Percentiles rank a stretch among this genome's conserved stretches.
These are phyloP conservation scores for Selaginella moellendorffii DNA, from an alignment of 75 land plant species.

Conservation along the genomic window DNA sequence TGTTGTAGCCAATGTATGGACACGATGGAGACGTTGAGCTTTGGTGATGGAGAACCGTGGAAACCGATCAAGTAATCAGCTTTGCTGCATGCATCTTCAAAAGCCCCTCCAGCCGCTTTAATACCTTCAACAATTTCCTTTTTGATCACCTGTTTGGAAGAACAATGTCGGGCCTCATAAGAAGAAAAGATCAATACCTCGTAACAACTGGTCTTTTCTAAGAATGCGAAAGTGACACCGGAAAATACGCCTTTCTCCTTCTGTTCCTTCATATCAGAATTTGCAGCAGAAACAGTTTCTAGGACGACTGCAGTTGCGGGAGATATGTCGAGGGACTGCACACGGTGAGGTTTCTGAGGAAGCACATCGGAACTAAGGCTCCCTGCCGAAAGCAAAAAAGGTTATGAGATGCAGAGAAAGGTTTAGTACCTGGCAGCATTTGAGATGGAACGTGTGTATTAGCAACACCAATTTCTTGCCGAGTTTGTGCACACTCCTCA, in stretches of 20 bases:
- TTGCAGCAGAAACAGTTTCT: no score
- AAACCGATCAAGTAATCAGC: slow-evolving; percentile 44
- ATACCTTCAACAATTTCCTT: slow-evolving; percentile 59
- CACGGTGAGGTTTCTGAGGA: no score
- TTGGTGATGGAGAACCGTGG: slow-evolving; percentile 32
- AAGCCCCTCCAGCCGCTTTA: slow-evolving; percentile 52
- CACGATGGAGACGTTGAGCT: slow-evolving; percentile 43
- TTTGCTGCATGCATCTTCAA: slow-evolving; percentile 35
- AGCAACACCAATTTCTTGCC: background rate
- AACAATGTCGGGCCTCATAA: slow-evolving; percentile 13
- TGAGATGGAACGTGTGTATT: slow-evolving; percentile 1
- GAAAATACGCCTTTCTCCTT: background rate
- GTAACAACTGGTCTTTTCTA: background rate
- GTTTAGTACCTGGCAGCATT: slow-evolving; percentile 33
- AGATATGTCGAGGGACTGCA: no score
- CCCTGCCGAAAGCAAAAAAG: background rate
- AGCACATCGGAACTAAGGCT: background rate
- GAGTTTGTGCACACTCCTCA: slow-evolving; percentile 33
- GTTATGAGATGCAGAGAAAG: background rate
- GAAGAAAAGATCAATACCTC: background rate
- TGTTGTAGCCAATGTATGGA: slow-evolving; percentile 73
- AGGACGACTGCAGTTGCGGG: no score
- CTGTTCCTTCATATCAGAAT: no score
- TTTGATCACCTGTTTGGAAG: no score
- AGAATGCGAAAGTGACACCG: background rate